Evolutionary conservation across 2,329 filamentous ascomycete species (phyloP).

Genomic region (Hymenoscyphus repandus): DNA sequence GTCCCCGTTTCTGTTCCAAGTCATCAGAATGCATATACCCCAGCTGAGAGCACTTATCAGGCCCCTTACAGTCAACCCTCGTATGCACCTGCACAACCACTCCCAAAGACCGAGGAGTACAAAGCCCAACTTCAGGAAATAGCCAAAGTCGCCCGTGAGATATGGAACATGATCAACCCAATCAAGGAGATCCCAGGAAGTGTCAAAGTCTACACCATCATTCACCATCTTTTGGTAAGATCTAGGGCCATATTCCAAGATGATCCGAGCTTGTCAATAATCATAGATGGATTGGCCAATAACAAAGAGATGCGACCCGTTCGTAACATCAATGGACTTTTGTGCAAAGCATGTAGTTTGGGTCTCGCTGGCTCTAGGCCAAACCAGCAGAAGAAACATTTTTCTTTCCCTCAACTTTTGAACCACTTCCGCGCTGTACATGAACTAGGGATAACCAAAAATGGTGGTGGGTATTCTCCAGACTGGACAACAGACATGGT

Average conservation of each 20-base stretch:
- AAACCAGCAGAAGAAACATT: constrained; percentile 35
- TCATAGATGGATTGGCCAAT: constrained; percentile 53
- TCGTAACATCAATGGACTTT: constrained; percentile 47
- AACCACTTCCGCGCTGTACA: constrained; percentile 48
- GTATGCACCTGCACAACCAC: constrained; percentile 21
- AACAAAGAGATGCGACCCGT: constrained; percentile 53
- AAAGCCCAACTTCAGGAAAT: constrained; percentile 47
- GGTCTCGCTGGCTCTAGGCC: constrained; percentile 24
- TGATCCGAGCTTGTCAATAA: constrained; percentile 51
- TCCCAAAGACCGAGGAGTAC: constrained; percentile 39
- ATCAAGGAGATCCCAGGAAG: constrained; percentile 57
- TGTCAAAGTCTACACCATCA: constrained; percentile 57
- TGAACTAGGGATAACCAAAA: constrained; percentile 27
- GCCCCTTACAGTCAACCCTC: constrained; percentile 19
- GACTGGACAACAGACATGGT: constrained; percentile 58
- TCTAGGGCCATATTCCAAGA: constrained; percentile 55
- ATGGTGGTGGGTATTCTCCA: constrained; percentile 27
- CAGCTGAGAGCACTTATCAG: constrained; percentile 18
- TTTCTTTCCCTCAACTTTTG: constrained; percentile 55
- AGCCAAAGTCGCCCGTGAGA: constrained; percentile 48
- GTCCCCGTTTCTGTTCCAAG: constrained; percentile 3
- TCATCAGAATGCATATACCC: constrained; percentile 19
- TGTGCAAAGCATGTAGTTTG: constrained; percentile 49
- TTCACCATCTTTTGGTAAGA: constrained; percentile 55
- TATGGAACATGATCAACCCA: constrained; percentile 57